Conservation (phyloP, 2,329 filamentous ascomycete species). For the Cladosporium sp. region DNA sequence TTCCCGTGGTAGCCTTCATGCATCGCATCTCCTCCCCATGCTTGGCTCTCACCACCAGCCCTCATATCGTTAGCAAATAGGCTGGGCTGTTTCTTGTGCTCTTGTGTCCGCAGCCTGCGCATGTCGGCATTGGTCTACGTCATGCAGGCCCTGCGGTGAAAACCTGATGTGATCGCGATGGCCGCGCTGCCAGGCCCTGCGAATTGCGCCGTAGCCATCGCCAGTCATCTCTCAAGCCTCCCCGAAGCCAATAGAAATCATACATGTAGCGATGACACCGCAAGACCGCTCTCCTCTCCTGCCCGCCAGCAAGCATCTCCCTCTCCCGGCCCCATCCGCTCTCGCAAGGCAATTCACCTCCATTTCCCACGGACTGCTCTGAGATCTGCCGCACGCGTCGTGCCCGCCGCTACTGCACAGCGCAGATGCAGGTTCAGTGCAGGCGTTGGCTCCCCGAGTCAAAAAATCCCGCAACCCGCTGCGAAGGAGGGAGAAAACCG, state of each 20-base stretch:
- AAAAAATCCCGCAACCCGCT: constrained; percentile 7
- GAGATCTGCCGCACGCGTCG: constrained; percentile 14
- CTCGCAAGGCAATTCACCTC: constrained; percentile 4
- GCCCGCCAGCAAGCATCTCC: not conserved
- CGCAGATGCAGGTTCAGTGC: constrained; percentile 18
- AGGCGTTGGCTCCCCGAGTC: not conserved
- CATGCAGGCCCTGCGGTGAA: constrained; percentile 1
- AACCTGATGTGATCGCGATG: not conserved
- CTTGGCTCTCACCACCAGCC: not conserved
- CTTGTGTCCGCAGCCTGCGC: not conserved
- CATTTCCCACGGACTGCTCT: constrained; percentile 9
- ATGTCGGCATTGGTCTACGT: not conserved
- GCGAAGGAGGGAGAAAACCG: not conserved
- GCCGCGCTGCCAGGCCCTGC: not conserved
- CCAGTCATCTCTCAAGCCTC: constrained; percentile 2
- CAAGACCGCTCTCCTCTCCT: not conserved
- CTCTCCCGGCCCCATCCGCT: constrained; percentile 3
- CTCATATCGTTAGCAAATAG: constrained; percentile 8
- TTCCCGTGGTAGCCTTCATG: not conserved
- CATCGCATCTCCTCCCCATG: not conserved
- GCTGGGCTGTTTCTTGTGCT: constrained; percentile 5
- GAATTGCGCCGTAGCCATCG: not conserved
- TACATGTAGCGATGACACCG: not conserved
- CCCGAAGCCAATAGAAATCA: not conserved
- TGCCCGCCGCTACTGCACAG: constrained; percentile 20